phyloP scores from a whole-genome alignment of 371 early-diverging fungal species.

The Saksenaea oblongispora region DNA sequence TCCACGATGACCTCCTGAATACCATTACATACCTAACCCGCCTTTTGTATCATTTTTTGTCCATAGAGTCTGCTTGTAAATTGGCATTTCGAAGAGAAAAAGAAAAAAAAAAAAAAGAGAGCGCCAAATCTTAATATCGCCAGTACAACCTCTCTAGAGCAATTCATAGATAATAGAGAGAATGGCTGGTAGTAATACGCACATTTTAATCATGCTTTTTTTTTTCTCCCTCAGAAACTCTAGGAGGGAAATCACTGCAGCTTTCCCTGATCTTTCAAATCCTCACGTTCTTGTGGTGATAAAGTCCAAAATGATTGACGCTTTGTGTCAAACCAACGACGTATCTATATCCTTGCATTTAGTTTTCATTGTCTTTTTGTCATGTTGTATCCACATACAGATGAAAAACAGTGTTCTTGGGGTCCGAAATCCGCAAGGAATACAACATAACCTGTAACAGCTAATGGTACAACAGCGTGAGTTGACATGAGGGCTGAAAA shows the following conservation, averaged over 20 bases:
- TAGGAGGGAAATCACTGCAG: constrained; percentile 15
- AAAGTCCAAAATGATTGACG: constrained; percentile 40
- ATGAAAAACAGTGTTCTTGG: constrained; percentile 47
- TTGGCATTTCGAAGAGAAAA: neutral
- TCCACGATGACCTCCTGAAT: neutral
- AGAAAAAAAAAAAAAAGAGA: neutral
- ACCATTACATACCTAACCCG: neutral
- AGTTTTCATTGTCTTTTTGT: neutral
- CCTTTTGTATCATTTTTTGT: neutral
- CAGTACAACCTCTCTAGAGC: neutral
- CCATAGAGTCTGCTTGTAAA: neutral
- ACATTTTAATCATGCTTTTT: neutral
- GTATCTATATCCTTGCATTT: constrained; percentile 24
- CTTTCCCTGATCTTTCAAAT: constrained; percentile 46
- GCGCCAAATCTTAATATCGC: neutral
- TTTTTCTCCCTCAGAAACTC: neutral
- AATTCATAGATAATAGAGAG: neutral
- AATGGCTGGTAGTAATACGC: neutral
- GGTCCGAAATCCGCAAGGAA: constrained; percentile 51
- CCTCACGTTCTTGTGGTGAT: constrained; percentile 39
- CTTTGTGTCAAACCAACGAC: constrained; percentile 47
- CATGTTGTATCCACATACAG: constrained; percentile 26
- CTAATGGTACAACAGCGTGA: constrained; percentile 10
- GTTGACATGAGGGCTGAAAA: neutral
- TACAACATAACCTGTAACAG: constrained; percentile 41